Conservation (phyloP, 345 rosid genomes). For the Syzygium aqueum region DNA sequence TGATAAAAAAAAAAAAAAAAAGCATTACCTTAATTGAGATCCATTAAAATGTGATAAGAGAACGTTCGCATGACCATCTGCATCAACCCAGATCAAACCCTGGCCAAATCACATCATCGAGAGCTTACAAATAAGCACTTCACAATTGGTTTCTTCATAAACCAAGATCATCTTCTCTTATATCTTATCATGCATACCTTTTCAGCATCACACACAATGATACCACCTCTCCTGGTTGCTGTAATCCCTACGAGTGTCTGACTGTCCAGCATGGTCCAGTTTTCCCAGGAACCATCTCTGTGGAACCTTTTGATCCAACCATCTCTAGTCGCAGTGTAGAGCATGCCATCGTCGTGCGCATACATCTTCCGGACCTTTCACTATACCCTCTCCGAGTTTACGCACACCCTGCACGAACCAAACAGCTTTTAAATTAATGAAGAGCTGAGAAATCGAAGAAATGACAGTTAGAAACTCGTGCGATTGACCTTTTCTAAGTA, state of each 20-base stretch:
- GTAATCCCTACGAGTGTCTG: slow-evolving; percentile 34
- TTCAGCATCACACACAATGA: slow-evolving; percentile 29
- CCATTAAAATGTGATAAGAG: slow-evolving; percentile 28
- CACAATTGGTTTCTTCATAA: neutral
- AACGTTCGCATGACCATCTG: slow-evolving; percentile 15
- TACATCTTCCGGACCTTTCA: slow-evolving; percentile 30
- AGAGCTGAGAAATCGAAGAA: neutral
- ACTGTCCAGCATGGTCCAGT: slow-evolving; percentile 28
- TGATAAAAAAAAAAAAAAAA: neutral
- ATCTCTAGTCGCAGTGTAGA: slow-evolving; percentile 37
- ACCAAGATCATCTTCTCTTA: neutral
- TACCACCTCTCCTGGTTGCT: slow-evolving; percentile 14
- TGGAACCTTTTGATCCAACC: slow-evolving; percentile 46
- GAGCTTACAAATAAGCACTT: neutral
- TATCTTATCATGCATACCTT: slow-evolving; percentile 4
- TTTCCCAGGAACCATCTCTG: slow-evolving; percentile 27
- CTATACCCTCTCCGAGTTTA: slow-evolving; percentile 34
- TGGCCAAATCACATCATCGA: neutral
- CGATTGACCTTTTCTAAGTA: neutral
- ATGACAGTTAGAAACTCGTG: neutral
- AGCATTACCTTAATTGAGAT: slow-evolving; percentile 21
- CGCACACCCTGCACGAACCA: slow-evolving; percentile 8
- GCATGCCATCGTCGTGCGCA: slow-evolving; percentile 19
- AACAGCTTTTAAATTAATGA: neutral
- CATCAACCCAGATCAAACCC: slow-evolving; percentile 45